These are phyloP conservation scores for Endocladia muricata DNA, from an alignment of 31 red algal species.

Conservation along the genomic window DNA sequence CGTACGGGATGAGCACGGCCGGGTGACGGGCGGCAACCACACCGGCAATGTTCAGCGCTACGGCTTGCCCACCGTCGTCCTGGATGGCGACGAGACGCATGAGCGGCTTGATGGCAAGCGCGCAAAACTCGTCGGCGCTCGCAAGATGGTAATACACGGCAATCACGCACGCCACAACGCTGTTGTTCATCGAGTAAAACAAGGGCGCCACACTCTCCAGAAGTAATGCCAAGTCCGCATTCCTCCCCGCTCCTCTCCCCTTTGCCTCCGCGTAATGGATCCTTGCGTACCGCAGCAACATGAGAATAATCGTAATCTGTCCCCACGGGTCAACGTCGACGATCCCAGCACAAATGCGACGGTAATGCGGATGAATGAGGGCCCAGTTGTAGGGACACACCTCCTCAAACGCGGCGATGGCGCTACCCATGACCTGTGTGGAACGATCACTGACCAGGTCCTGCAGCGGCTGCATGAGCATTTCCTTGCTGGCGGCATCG, in stretches of 20 bases:
- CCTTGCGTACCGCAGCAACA: constrained; percentile 78
- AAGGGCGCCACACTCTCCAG: constrained; percentile 60
- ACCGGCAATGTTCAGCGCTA: constrained; percentile 59
- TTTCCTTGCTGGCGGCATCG: constrained; percentile 61
- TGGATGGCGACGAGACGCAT: constrained; percentile 61
- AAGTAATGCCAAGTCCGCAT: constrained; percentile 63
- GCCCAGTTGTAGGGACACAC: constrained; percentile 59
- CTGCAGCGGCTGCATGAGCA: constrained; percentile 64
- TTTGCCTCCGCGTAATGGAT: constrained; percentile 41
- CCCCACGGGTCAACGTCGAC: constrained; percentile 65
- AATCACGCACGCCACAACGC: constrained; percentile 60
- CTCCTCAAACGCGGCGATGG: constrained; percentile 76
- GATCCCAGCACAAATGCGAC: constrained; percentile 46
- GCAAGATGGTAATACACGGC: constrained; percentile 77
- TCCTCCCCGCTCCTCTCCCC: background rate
- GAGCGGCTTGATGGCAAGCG: constrained; percentile 62
- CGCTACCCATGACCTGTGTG: constrained; percentile 72
- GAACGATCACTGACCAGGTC: constrained; percentile 78
- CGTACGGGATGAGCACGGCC: constrained; percentile 57
- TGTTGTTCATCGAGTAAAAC: constrained; percentile 55
- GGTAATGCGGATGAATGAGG: constrained; percentile 78
- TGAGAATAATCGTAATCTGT: constrained; percentile 47
- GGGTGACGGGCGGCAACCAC: constrained; percentile 54
- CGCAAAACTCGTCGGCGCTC: constrained; percentile 45
- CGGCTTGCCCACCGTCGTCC: constrained; percentile 33